Evolutionary conservation across 176 grass and related monocot genomes (phyloP).

Genomic region (Ananas comosus): DNA sequence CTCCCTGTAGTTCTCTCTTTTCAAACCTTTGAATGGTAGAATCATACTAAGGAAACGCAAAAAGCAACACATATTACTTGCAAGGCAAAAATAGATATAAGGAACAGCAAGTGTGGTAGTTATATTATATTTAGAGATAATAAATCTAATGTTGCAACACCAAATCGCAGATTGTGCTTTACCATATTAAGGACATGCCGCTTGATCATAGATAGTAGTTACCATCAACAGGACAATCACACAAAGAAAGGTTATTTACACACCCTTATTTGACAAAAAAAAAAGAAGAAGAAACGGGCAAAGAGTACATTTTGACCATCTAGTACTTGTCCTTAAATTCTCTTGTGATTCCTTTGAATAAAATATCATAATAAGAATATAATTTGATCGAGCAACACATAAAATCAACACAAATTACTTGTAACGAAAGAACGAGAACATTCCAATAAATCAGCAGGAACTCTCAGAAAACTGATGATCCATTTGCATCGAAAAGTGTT

Average conservation of each 20-base stretch:
- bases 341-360: background rate
- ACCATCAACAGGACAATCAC: background rate
- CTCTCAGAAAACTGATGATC: background rate
- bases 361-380: background rate
- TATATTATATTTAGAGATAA: too few species aligned
- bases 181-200: background rate
- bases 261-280: background rate
- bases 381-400: background rate
- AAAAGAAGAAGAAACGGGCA: background rate
- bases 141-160: too few species aligned
- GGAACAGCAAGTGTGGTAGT: too few species aligned
- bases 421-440: background rate
- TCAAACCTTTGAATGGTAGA: too few species aligned
- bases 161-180: background rate
- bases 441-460: background rate
- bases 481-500: background rate
- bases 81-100: too few species aligned
- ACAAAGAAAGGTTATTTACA: background rate
- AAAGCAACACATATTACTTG: too few species aligned
- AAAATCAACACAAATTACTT: background rate
- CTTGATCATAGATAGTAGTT: background rate
- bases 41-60: too few species aligned
- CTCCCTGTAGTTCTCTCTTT: too few species aligned
- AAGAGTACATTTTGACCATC: background rate
- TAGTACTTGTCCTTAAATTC: background rate